These are phyloP conservation scores for Malus fusca DNA, from an alignment of 306 rosid species.

Conservation along the genomic window DNA sequence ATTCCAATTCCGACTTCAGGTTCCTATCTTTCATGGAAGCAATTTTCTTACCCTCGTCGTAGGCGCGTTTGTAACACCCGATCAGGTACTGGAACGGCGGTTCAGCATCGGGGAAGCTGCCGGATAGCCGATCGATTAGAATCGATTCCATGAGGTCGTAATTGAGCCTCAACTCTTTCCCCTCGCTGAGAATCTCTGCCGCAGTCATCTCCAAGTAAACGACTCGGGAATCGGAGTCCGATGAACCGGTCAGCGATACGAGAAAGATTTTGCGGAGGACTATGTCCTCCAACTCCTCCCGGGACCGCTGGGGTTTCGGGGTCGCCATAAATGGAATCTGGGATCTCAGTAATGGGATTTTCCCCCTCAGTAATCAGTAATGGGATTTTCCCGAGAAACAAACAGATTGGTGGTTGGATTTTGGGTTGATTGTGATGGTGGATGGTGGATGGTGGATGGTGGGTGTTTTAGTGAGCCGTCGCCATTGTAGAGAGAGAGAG, in stretches of 20 bases:
- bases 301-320: constrained; percentile 66
- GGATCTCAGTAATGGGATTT: neutral
- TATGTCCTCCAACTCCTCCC: constrained; percentile 74
- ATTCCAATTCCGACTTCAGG: constrained; percentile 53
- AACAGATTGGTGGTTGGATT: neutral
- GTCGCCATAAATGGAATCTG: constrained; percentile 43
- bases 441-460: neutral
- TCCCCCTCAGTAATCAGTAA: neutral
- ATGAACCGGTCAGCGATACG: constrained; percentile 42
- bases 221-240: constrained; percentile 40
- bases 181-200: constrained; percentile 88
- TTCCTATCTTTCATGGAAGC: constrained; percentile 61
- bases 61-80: constrained; percentile 73
- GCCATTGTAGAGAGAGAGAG: neutral
- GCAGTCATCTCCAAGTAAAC: constrained; percentile 74
- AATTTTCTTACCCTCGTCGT: constrained; percentile 71
- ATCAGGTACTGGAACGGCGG: constrained; percentile 62
- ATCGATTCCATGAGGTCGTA: constrained; percentile 69
- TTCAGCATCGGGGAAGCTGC: constrained; percentile 29
- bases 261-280: constrained; percentile 76
- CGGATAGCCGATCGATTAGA: constrained; percentile 74
- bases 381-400: constrained; percentile 17
- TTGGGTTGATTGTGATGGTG: neutral
- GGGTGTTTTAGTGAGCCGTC: neutral
- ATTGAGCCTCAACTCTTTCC: constrained; percentile 51